phyloP scores from a whole-genome alignment of 306 rosid species.

The Quercus variabilis region DNA sequence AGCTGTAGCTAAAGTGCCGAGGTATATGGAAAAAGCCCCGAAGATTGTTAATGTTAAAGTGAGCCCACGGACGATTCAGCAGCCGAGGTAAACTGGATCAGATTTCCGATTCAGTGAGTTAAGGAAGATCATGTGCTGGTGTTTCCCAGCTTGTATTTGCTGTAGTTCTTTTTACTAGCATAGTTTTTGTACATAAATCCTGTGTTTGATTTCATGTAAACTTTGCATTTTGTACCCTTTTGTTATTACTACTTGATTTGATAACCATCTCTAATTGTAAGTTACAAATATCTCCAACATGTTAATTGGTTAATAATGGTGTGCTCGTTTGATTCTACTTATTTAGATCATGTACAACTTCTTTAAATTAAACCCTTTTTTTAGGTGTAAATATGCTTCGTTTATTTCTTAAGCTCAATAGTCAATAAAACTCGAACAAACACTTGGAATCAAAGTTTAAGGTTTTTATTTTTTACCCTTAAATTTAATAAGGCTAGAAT shows the following conservation, averaged over 20 bases:
- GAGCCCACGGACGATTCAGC: constrained; percentile 83
- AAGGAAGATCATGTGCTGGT: background rate
- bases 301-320: background rate
- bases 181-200: background rate
- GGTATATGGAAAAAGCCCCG: constrained; percentile 56
- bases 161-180: too few species aligned
- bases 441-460: background rate
- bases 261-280: background rate
- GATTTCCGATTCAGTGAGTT: background rate
- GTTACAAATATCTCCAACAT: background rate
- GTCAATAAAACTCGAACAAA: too few species aligned
- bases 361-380: too few species aligned
- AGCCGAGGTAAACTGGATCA: constrained; percentile 58
- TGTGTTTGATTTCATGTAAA: background rate
- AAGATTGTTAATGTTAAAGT: constrained; percentile 59
- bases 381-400: too few species aligned
- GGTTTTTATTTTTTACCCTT: too few species aligned
- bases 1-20: constrained; percentile 36
- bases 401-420: too few species aligned
- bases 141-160: background rate
- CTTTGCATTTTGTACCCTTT: background rate
- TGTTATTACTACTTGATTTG: background rate
- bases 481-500: too few species aligned
- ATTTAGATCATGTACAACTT: too few species aligned
- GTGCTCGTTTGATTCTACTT: too few species aligned